Conservation (phyloP, 495 filamentous ascomycete genomes). For the Penicillium canariense region DNA sequence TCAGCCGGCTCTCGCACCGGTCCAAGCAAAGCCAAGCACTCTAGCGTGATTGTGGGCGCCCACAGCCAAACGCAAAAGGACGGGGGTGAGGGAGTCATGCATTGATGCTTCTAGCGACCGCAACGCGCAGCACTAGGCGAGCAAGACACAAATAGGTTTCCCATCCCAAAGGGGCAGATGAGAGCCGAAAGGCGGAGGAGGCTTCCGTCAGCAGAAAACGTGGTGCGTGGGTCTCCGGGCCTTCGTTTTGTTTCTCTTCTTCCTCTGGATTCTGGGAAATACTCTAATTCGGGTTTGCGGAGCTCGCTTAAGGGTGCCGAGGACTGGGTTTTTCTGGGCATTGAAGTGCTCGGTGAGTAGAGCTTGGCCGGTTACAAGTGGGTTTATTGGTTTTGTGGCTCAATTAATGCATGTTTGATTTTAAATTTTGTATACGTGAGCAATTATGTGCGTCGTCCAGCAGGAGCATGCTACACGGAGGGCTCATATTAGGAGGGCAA, state of each 20-base stretch:
- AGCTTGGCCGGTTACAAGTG: neutral
- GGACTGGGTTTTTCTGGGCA: conserved; percentile 1
- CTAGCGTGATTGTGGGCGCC: conserved; percentile 23
- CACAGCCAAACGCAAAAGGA: conserved; percentile 21
- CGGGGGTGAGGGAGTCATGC: conserved; percentile 4
- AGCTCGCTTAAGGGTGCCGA: conserved; percentile 22
- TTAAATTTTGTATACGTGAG: neutral
- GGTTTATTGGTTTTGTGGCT: conserved; percentile 4
- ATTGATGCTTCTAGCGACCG: conserved; percentile 8
- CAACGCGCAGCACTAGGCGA: neutral
- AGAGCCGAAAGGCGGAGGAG: conserved; percentile 8
- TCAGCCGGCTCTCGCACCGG: conserved; percentile 16
- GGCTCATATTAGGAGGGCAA: too few species aligned
- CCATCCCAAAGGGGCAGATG: conserved; percentile 1
- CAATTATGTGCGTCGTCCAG: neutral
- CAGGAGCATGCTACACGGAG: too few species aligned
- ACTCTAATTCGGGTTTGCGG: conserved; percentile 10
- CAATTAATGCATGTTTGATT: neutral
- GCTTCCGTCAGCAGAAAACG: conserved; percentile 21
- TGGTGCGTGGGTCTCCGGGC: conserved; percentile 18
- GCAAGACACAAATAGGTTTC: neutral
- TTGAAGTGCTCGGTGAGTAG: neutral
- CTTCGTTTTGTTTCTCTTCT: neutral
- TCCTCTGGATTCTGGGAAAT: neutral
- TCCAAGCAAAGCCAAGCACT: conserved; percentile 32